Base-by-base conservation (phyloP, 2,329 filamentous ascomycete genomes). In the Aspergillus sergii region DNA sequence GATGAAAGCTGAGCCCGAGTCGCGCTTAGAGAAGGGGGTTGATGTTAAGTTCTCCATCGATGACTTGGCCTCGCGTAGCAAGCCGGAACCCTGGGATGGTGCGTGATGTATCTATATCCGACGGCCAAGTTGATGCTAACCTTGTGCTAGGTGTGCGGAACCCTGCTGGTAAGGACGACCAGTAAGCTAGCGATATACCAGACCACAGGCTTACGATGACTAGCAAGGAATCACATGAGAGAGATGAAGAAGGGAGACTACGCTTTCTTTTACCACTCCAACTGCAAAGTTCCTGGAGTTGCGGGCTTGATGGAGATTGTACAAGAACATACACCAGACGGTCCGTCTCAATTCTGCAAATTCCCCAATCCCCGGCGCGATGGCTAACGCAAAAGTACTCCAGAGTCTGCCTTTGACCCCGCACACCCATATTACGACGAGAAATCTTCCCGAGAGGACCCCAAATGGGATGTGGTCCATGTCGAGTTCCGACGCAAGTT, bases 241-340 rank as follows among this genome's bases (percentile, higher is more conserved):
- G 87, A 88, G 10, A 99, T 99, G 95, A 93, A 92, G 71, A 88
- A 89, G 61, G 94, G 94, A 57, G 95, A 99, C 74, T 84, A 94
- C 36, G 94, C 93, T 30, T 98, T 99, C 81, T 98, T 99, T 81
- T 98, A 98, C 75, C 94, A 97, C 79, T 96, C 92, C 54, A 96
- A 95, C 72, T 95, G 92, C 79, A 96, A 96, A 75, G 86, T 90
- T 28, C 93, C 94, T 0, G 94, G 92, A 2, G 93, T 98, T 55
- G 93, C 90, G 1, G 94, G 94, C 1, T 87, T 90, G 21, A 94
- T 97, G 91, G 91, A 95, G 72, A 91, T 99, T 66, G 93, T 96
- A 19, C 85, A 87, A 67, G 94, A 97, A 74, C 91, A 92, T 68
- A 89, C 90, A 2, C 85, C 92, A 10, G 95, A 99, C 72, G 80